Evolutionary conservation across 202 grass and related monocot species (phyloP).

Genomic region (Setaria viridis): DNA sequence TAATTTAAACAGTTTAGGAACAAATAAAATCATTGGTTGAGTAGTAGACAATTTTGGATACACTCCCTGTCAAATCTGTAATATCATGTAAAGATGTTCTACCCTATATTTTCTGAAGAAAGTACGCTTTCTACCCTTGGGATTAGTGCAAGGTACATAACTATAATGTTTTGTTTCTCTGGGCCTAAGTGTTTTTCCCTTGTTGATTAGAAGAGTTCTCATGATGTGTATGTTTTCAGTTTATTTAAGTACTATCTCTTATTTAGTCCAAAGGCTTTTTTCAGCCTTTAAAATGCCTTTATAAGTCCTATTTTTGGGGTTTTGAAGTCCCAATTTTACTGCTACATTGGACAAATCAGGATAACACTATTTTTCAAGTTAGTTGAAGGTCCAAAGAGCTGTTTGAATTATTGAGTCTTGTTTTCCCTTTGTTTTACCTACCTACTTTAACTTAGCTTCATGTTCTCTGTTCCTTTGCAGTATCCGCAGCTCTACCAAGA

Average conservation of each 20-base stretch:
- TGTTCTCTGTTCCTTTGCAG: slow-evolving; percentile 54
- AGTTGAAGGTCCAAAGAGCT: neutral
- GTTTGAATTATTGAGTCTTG: neutral
- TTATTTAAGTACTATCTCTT: neutral
- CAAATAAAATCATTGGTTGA: neutral
- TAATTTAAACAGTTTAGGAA: slow-evolving; percentile 43
- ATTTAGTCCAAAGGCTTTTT: neutral
- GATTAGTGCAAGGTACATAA: neutral
- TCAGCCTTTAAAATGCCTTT: neutral
- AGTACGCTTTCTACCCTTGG: neutral
- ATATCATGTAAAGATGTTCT: slow-evolving; percentile 6
- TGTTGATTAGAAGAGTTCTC: slow-evolving; percentile 11
- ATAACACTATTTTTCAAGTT: slow-evolving; percentile 26
- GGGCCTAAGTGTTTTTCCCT: neutral
- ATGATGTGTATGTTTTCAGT: neutral
- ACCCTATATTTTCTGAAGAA: slow-evolving; percentile 37
- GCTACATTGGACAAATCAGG: neutral
- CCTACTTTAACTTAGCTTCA: neutral
- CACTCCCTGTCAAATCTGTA: neutral
- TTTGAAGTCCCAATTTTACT: slow-evolving; percentile 23
- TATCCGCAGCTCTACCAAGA: slow-evolving; percentile 94
- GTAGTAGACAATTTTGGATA: neutral
- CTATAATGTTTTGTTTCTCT: neutral
- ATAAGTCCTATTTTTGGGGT: neutral
- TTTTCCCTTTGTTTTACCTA: neutral